phyloP scores from a whole-genome alignment of 208 protist genomes.

The Endotrypanum monterogeii region DNA sequence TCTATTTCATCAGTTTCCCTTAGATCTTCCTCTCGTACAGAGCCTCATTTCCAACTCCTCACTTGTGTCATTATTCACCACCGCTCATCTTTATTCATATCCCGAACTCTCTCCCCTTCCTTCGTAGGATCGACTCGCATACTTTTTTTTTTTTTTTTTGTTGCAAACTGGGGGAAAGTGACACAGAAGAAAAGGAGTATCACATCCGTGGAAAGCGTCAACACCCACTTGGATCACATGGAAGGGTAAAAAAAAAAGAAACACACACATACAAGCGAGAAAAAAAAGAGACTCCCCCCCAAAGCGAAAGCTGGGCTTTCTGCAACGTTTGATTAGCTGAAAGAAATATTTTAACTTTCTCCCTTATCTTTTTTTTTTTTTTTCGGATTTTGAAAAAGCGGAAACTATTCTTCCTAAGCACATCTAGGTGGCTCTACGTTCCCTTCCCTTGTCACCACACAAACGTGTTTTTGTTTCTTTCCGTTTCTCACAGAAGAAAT shows the following conservation, averaged over 20 bases:
- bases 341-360: neutral
- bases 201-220: neutral
- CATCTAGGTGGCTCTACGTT: neutral
- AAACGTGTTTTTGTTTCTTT: neutral
- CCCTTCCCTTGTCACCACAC: neutral
- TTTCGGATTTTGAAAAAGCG: neutral
- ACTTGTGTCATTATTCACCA: neutral
- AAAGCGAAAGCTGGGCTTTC: neutral
- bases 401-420: neutral
- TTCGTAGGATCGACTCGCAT: constrained; percentile 2
- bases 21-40: constrained; percentile 10
- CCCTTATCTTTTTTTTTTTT: neutral
- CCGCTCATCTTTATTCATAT: neutral
- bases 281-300: too few relatives aligned
- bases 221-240: too few relatives aligned
- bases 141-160: neutral
- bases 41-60: constrained; percentile 1
- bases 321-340: neutral
- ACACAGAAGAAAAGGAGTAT: neutral
- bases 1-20: constrained; percentile 2
- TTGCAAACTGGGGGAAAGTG: neutral
- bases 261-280: neutral
- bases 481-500: neutral
- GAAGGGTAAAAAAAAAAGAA: neutral
- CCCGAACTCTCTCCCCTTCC: neutral